Base-by-base conservation (phyloP, 768 basidiomycete genomes). In the Amylocystis lapponica region DNA sequence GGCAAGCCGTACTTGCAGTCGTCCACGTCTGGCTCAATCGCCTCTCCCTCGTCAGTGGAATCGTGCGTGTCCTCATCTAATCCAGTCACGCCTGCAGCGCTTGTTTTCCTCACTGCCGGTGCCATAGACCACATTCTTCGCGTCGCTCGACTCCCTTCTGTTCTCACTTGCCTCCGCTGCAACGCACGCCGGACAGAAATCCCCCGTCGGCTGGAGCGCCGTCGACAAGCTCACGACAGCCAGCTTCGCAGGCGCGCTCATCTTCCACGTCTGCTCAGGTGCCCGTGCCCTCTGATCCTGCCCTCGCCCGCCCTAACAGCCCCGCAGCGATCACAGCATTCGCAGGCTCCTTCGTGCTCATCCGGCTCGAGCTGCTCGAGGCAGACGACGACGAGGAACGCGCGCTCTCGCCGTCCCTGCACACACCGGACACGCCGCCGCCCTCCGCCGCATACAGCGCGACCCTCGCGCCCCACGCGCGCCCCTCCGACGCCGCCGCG, bases 91-190 rank as follows among this genome's bases (percentile, higher is more conserved):
- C n/a, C n/a, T n/a, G n/a, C n/a, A n/a, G n/a, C n/a, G n/a, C n/a
- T n/a, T n/a, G n/a, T n/a, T n/a, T n/a, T n/a, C n/a, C n/a, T n/a
- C n/a, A n/a, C n/a, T n/a, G n/a, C n/a, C n/a, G n/a, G n/a, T n/a
- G n/a, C n/a, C n/a, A n/a, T 44, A 81, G 78, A 76, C 78, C 0
- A 79, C 78, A 0, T 81, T 81, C 54, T 80, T 81, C 42, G 79
- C 78, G 2, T 72, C 79, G 0, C 73, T 70, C 13, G 79, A 80
- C 56, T 75, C 76, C 1, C 69, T 71, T 14, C 59, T 81, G 53
- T 62, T 81, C 13, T 51, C 50, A 2, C 45, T 54, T n/a, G 49
- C 53, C 5, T 39, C 47, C 4, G 33, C 21, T 10, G 44, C 53
- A 0, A 48, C 41, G 19, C 41, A 34, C 11, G 13, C 34, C 3